phyloP scores from a whole-genome alignment of 2,329 filamentous ascomycete genomes.

The Colletotrichum godetiae region DNA sequence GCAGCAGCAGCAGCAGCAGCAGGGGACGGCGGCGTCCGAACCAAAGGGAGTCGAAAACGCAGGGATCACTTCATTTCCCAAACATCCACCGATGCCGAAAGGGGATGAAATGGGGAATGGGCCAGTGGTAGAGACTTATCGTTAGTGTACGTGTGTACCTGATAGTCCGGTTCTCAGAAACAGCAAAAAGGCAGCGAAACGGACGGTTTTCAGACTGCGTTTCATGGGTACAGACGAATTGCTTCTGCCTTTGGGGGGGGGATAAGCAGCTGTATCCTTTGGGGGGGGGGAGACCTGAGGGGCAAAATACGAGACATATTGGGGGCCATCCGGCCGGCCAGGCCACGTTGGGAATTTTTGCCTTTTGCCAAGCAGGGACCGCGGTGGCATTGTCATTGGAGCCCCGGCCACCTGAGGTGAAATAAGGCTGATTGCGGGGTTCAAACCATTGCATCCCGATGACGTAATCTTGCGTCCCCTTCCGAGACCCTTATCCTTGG shows the following conservation, averaged over 20 bases:
- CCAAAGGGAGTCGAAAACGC: background rate
- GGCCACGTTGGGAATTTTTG: constrained; percentile 1
- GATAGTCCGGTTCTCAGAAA: background rate
- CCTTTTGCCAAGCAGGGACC: constrained; percentile 9
- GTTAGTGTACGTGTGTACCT: no score
- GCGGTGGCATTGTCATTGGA: constrained; percentile 7
- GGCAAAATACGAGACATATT: constrained; percentile 15
- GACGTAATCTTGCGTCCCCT: constrained; percentile 5
- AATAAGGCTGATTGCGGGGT: constrained; percentile 24
- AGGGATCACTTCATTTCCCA: background rate
- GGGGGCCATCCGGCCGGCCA: background rate
- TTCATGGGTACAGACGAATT: constrained; percentile 3
- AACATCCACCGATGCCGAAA: background rate
- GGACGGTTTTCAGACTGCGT: background rate
- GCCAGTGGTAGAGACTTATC: no score
- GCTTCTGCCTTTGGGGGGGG: constrained; percentile 7
- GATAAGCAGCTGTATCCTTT: background rate
- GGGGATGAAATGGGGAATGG: no score
- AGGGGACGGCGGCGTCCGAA: background rate
- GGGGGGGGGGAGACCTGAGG: background rate
- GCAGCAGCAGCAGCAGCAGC: background rate
- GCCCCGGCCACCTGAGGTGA: background rate
- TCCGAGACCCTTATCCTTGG: background rate
- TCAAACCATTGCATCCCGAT: background rate
- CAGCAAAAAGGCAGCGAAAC: background rate